These are phyloP conservation scores for Rubus parviflorus DNA, from an alignment of 306 rosid species.

Conservation along the genomic window DNA sequence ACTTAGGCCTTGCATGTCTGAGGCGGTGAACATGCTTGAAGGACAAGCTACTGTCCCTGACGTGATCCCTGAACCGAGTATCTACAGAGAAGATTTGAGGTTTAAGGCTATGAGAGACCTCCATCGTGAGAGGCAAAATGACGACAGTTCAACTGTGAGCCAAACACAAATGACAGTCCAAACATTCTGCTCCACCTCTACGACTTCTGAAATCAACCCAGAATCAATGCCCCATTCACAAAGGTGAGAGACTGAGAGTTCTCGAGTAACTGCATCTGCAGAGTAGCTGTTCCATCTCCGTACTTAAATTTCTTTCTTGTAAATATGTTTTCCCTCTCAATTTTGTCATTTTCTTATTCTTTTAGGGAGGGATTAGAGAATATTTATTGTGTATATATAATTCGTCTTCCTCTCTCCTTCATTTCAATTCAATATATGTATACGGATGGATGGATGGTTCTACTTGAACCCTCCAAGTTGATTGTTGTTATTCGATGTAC, in stretches of 20 bases:
- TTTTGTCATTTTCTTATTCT: not conserved
- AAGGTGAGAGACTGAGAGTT: not conserved
- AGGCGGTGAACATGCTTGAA: conserved; percentile 70
- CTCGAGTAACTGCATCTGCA: not conserved
- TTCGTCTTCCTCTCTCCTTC: not conserved
- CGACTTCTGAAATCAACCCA: conserved; percentile 33
- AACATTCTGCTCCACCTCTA: conserved; percentile 38
- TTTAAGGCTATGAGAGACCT: conserved; percentile 77
- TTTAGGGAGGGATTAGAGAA: not conserved
- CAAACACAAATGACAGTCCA: conserved; percentile 31
- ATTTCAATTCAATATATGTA: not conserved
- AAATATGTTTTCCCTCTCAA: not conserved
- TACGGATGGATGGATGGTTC: not conserved
- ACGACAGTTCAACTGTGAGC: conserved; percentile 39
- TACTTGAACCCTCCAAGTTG: not conserved
- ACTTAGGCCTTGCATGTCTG: conserved; percentile 68
- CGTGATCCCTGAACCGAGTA: conserved; percentile 43
- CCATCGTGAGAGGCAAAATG: conserved; percentile 30
- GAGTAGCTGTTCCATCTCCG: not conserved
- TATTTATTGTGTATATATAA: too few species aligned
- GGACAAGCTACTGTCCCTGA: conserved; percentile 49
- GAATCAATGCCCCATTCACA: conserved; percentile 18
- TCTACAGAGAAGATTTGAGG: conserved; percentile 51
- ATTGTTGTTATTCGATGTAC: not conserved
- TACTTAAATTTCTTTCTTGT: not conserved